phyloP scores from a whole-genome alignment of 139 green algal genomes.

The Pseudopediastrum boryanum region DNA sequence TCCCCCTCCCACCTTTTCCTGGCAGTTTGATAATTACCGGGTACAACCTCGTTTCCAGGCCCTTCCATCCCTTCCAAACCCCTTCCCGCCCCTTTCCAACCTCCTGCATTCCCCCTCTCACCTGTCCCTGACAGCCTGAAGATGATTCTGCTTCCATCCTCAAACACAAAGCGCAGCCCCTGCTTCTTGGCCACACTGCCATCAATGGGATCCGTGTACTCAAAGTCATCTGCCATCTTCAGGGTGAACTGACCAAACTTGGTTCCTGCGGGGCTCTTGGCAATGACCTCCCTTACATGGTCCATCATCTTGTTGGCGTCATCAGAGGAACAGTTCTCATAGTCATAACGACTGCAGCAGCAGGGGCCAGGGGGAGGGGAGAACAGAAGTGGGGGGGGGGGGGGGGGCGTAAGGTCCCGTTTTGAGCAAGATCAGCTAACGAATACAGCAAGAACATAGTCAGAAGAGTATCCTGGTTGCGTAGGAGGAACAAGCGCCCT shows the following conservation, averaged over 20 bases:
- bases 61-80: no score
- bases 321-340: slow-evolving; percentile 86
- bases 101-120: neutral
- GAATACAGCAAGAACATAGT: no score
- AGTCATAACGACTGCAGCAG: slow-evolving; percentile 89
- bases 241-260: slow-evolving; percentile 84
- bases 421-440: neutral
- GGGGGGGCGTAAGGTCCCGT: neutral
- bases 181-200: slow-evolving; percentile 90
- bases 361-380: neutral
- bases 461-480: no score
- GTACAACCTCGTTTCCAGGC: no score
- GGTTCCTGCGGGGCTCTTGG: slow-evolving; percentile 58
- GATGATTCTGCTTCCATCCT: slow-evolving; percentile 95
- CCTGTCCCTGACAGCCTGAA: slow-evolving; percentile 92
- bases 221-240: slow-evolving; percentile 93
- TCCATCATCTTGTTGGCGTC: slow-evolving; percentile 87
- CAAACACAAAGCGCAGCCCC: slow-evolving; percentile 96
- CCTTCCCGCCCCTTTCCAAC: no score
- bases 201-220: slow-evolving; percentile 97
- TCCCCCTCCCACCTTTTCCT: no score
- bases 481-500: no score
- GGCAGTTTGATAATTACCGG: no score
- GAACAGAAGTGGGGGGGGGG: neutral
- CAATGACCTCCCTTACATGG: slow-evolving; percentile 78